Conservation (phyloP, 768 basidiomycete genomes). For the Hygrocybe punicea region DNA sequence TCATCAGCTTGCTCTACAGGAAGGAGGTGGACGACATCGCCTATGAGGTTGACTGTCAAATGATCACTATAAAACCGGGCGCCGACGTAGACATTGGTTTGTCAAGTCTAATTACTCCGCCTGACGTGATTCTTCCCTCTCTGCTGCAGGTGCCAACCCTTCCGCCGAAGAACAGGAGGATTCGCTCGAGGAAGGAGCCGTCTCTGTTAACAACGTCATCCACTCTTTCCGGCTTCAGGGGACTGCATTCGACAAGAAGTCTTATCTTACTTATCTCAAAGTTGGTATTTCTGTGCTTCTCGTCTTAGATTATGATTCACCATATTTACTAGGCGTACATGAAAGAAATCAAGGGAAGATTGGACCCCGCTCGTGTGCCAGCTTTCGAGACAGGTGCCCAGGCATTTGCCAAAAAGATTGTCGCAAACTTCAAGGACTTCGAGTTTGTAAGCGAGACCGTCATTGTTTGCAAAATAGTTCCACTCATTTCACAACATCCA, state of each 20-base stretch:
- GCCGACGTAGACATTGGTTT: slow-evolving; percentile 85
- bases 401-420: slow-evolving; percentile 80
- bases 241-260: slow-evolving; percentile 88
- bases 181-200: slow-evolving; percentile 71
- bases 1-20: slow-evolving; percentile 37
- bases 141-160: slow-evolving; percentile 76
- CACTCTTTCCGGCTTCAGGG: slow-evolving; percentile 85
- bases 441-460: slow-evolving; percentile 67
- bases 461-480: not conserved
- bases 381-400: slow-evolving; percentile 81
- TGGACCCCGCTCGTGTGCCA: slow-evolving; percentile 60
- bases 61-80: slow-evolving; percentile 68
- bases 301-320: slow-evolving; percentile 1
- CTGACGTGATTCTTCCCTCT: not conserved
- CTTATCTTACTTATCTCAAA: slow-evolving; percentile 80
- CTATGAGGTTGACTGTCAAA: slow-evolving; percentile 81
- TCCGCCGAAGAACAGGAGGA: slow-evolving; percentile 87
- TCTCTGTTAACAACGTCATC: slow-evolving; percentile 82
- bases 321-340: slow-evolving; percentile 69
- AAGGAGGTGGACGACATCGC: slow-evolving; percentile 75
- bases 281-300: slow-evolving; percentile 32
- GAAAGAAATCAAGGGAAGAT: slow-evolving; percentile 78
- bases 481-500: slow-evolving; percentile 23
- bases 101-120: slow-evolving; percentile 13
- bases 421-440: slow-evolving; percentile 87